Evolutionary conservation across 257 asterid genomes (phyloP), one percentile per base, ranked within the genome.

Genomic region (Thymus quinquecostatus): DNA sequence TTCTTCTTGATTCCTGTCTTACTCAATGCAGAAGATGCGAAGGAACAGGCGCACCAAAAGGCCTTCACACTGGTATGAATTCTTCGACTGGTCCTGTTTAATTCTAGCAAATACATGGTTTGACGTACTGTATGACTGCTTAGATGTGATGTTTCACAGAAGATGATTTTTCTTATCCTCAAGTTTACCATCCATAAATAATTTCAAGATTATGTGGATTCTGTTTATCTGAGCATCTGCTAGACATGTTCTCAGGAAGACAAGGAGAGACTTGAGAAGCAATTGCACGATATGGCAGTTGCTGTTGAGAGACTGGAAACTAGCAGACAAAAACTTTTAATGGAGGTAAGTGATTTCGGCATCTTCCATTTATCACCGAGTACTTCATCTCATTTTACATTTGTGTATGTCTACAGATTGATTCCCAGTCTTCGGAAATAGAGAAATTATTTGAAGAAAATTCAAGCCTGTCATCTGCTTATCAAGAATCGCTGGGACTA

Each of bases 371-470:
- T 58, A 66, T 64, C 45, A 33, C 64, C 79, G 75, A 75, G 77
- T 77, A 61, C 62, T 74, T 73, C 58, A 76, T 67, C 71, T 82
- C 56, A 69, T 64, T 34, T 13, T 64, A 10, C 40, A 57, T 76
- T 54, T 63, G 63, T 71, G 28, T 77, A 41, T 80, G 51, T 75
- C 72, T 73, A 45, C 87, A 94, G 99, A 86, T 94, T 58, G 99
- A 94, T 79, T 94, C 99, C 66, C 99, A 94, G 68, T 94, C 99
- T 71, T 82, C 97, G 14, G 99, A 94, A 79, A 91, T 94, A 76
- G 99, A 94, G 89, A 86, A 80, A 74, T 85, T 94, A 53, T 91
- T 91, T 5, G 97, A 91, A 79, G 99, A 94, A 80, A 94, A 87
- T 75, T 85, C 96, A 59, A 82, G 76, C 74, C 92, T 91, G 57